Conservation (phyloP, 805 yeast species). For the Saitoella complicata region DNA sequence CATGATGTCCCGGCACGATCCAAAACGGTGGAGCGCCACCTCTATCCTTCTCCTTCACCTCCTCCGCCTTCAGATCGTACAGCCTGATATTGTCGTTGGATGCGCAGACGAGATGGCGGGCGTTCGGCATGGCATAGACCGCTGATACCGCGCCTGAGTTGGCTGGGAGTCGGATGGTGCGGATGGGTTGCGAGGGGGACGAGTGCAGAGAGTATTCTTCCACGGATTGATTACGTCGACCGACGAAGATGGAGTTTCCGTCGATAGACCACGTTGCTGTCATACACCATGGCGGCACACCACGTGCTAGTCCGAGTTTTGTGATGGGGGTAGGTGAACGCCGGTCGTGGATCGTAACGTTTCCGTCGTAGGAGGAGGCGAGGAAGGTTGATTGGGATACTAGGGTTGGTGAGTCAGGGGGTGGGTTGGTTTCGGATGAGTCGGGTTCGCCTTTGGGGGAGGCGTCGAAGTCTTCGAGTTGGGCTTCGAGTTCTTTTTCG, state of each 20-base stretch:
- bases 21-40: slow-evolving; percentile 41
- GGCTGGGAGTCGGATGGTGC: slow-evolving; percentile 56
- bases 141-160: slow-evolving; percentile 85
- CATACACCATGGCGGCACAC: slow-evolving; percentile 89
- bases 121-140: slow-evolving; percentile 65
- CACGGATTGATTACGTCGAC: slow-evolving; percentile 49
- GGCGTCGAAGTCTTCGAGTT: neutral
- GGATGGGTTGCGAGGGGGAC: slow-evolving; percentile 31
- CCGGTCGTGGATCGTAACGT: slow-evolving; percentile 66
- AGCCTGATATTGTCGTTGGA: slow-evolving; percentile 79
- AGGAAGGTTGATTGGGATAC: slow-evolving; percentile 32
- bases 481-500: neutral
- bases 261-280: slow-evolving; percentile 68
- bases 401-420: too few species aligned
- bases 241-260: slow-evolving; percentile 67
- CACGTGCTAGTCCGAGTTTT: slow-evolving; percentile 37
- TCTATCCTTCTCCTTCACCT: slow-evolving; percentile 19
- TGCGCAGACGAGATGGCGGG: slow-evolving; percentile 66
- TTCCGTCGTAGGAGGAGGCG: slow-evolving; percentile 73
- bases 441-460: neutral
- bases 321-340: slow-evolving; percentile 32
- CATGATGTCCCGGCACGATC: slow-evolving; percentile 93
- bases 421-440: neutral
- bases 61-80: slow-evolving; percentile 47
- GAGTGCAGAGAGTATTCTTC: slow-evolving; percentile 27